Evolutionary conservation across 2,329 filamentous ascomycete species (phyloP), one percentile per base, ranked within the genome.

Genomic region (Mycosphaerella arachidis): DNA sequence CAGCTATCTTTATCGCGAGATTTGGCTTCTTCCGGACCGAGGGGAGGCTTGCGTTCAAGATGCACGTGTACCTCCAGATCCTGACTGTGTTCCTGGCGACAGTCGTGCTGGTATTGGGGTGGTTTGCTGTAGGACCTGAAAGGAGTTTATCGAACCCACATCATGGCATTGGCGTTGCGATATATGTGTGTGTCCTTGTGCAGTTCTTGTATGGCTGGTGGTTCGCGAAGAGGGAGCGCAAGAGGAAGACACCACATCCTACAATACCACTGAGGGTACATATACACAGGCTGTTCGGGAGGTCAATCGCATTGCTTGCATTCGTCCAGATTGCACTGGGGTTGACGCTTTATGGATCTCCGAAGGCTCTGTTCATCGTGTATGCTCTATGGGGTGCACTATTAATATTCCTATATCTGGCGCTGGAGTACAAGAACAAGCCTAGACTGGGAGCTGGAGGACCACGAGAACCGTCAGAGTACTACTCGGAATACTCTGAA

Each of bases 291-390:
- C 97, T 94, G 91, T 77, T 90, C 18, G 94, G 94, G 18, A 82
- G 92, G 59, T 78, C 84, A 0, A 85, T 93, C 68, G 88, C 90
- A 2, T 76, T 97, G 18, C 79, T 99, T 4, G 94, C 91, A 0
- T 86, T 97, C 65, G 83, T 87, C 3, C 94, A 99, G 72, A 85
- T 99, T 10, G 89, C 94, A 0, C 81, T 99, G 0, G 94, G 94
- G 0, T 80, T 99, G 51, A 92, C 92, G 0, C 81, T 99, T 1
- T 99, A 97, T 70, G 94, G 94, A 6, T 96, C 92, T 31, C 93
- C 94, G 5, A 86, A 88, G 69, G 84, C 83, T 40, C 82, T 92
- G 3, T 99, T 97, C 73, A 86, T 99, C 55, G 79, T 97, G 3
- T 99, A 89, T 70, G 83, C 92, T 0, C 64, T 97, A 0, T 93